Percentiles rank a stretch among this genome's conserved stretches.
Conservation (phyloP, 1,284 basidiomycete species). For the Meira nashicola region DNA sequence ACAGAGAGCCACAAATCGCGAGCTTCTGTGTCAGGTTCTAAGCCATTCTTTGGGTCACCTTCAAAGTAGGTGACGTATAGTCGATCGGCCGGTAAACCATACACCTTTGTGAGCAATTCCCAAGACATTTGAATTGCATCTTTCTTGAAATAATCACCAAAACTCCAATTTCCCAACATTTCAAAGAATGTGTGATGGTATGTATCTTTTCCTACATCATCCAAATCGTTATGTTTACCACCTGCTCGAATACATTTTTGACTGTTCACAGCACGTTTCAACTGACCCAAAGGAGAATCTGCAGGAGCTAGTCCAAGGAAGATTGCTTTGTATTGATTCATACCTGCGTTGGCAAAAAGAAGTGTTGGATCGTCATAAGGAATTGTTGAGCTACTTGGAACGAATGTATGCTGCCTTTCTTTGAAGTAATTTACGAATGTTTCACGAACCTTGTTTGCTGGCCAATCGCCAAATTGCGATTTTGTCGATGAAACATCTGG, state of each 20-base stretch:
- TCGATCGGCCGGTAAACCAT: slow-evolving; percentile 79
- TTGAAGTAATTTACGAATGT: slow-evolving; percentile 77
- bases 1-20: slow-evolving; percentile 77
- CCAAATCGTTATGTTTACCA: slow-evolving; percentile 97
- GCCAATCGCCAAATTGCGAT: slow-evolving; percentile 60
- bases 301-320: slow-evolving; percentile 96
- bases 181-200: slow-evolving; percentile 97
- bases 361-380: slow-evolving; percentile 87
- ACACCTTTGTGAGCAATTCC: slow-evolving; percentile 86
- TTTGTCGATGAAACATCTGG: slow-evolving; percentile 14
- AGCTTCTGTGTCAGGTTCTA: slow-evolving; percentile 80
- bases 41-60: slow-evolving; percentile 77
- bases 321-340: slow-evolving; percentile 80
- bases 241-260: slow-evolving; percentile 98
- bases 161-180: slow-evolving; percentile 98
- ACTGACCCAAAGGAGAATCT: slow-evolving; percentile 75
- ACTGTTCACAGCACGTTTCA: slow-evolving; percentile 88
- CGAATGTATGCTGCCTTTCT: slow-evolving; percentile 75
- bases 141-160: slow-evolving; percentile 99
- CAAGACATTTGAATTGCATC: slow-evolving; percentile 89
- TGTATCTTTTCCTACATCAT: slow-evolving; percentile 96
- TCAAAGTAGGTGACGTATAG: slow-evolving; percentile 98
- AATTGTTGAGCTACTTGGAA: slow-evolving; percentile 87
- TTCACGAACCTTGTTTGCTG: slow-evolving; percentile 66
- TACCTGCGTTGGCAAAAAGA: slow-evolving; percentile 86